Conservation (phyloP, 2,329 filamentous ascomycete genomes). For the Bipolaris gigantea region DNA sequence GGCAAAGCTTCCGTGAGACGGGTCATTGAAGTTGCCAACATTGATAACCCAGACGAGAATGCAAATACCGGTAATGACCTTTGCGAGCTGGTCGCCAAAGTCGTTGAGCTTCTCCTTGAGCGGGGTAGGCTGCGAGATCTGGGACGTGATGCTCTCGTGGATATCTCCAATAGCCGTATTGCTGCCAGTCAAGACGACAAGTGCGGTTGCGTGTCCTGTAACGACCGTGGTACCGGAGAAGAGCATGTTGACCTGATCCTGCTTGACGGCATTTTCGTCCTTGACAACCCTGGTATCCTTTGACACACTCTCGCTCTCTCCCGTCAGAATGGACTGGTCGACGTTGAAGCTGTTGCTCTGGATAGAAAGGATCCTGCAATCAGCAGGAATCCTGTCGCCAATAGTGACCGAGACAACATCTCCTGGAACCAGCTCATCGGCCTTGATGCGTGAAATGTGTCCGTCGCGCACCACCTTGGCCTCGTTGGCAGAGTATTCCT, state of each 20-base stretch:
- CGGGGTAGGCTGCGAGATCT: constrained; percentile 96
- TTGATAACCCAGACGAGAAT: constrained; percentile 98
- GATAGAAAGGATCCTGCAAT: constrained; percentile 86
- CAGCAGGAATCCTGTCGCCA: constrained; percentile 90
- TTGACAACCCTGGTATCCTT: constrained; percentile 73
- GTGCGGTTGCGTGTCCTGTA: constrained; percentile 85
- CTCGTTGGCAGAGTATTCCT: constrained; percentile 98
- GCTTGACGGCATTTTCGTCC: constrained; percentile 86
- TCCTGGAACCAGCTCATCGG: constrained; percentile 94
- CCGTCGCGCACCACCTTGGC: constrained; percentile 91
- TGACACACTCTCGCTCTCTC: constrained; percentile 94
- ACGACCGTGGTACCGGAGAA: constrained; percentile 98
- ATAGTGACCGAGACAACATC: constrained; percentile 87
- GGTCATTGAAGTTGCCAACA: constrained; percentile 94
- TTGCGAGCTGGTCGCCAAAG: constrained; percentile 93
- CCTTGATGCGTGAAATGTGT: constrained; percentile 78
- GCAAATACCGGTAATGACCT: constrained; percentile 97
- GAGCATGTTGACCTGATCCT: constrained; percentile 96
- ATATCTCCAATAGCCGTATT: constrained; percentile 97
- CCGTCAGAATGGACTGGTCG: constrained; percentile 95
- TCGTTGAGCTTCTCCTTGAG: constrained; percentile 99
- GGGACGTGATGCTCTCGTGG: constrained; percentile 95
- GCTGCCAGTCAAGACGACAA: constrained; percentile 86
- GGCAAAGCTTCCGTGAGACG: constrained; percentile 86
- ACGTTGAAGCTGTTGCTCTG: constrained; percentile 97